Percentiles rank a stretch among this genome's conserved stretches.
Evolutionary conservation across 331 rosid genomes (phyloP).

Genomic region (Saraca asoca): DNA sequence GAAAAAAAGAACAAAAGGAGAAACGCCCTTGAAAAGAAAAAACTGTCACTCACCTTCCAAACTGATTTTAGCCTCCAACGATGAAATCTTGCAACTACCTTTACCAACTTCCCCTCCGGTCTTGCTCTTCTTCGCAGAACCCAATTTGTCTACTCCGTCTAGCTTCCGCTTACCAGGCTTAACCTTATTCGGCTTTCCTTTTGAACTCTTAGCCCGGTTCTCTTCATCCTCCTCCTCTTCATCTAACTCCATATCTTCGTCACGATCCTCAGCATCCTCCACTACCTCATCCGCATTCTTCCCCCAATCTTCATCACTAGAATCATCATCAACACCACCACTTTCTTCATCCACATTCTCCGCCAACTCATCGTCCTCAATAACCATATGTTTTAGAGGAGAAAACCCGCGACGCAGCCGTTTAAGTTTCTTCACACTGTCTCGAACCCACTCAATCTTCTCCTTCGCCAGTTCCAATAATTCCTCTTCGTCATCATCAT

Average conservation of each 20-base stretch:
- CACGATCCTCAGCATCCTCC: conserved; percentile 44
- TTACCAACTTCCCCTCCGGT: conserved; percentile 34
- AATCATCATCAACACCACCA: conserved; percentile 53
- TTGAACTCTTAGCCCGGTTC: conserved; percentile 28
- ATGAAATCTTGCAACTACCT: conserved; percentile 40
- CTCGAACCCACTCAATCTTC: conserved; percentile 68
- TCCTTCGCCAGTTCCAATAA: conserved; percentile 55
- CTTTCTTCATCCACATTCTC: conserved; percentile 29
- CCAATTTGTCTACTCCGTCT: conserved; percentile 39
- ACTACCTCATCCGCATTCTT: conserved; percentile 53
- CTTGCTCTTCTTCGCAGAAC: conserved; percentile 62
- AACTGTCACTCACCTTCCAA: conserved; percentile 54
- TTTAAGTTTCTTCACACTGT: conserved; percentile 45
- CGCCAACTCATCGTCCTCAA: conserved; percentile 37
- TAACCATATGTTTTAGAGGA: conserved; percentile 32
- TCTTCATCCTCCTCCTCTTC: conserved; percentile 48
- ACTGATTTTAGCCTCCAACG: conserved; percentile 38
- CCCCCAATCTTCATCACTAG: conserved; percentile 84
- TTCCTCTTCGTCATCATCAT: conserved; percentile 82
- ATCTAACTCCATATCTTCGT: conserved; percentile 56
- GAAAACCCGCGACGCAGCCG: conserved; percentile 45
- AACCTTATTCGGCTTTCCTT: conserved; percentile 43
- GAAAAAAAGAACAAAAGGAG: not conserved
- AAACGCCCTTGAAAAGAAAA: not conserved
- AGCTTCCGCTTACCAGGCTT: conserved; percentile 56